Conservation (phyloP, 2,329 filamentous ascomycete species). For the Echinosphaeria canescens region DNA sequence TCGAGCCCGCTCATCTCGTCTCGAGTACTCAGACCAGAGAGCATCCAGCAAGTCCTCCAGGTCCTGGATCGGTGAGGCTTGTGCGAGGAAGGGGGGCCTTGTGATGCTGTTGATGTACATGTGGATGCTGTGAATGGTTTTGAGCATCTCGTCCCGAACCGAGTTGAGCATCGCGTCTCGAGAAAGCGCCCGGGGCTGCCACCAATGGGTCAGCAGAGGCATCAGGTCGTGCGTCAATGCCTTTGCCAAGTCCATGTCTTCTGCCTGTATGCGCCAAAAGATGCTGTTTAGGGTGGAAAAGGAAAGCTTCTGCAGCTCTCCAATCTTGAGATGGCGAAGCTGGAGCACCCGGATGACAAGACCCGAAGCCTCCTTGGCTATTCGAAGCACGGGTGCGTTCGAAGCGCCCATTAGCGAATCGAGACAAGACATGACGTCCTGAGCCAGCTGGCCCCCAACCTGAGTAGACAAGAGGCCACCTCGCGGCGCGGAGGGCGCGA, state of each 20-base stretch:
- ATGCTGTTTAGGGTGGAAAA: conserved; percentile 59
- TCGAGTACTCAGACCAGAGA: conserved; percentile 61
- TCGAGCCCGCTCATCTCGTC: conserved; percentile 44
- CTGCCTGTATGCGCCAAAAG: conserved; percentile 40
- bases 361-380: conserved; percentile 30
- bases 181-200: conserved; percentile 46
- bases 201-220: conserved; percentile 53
- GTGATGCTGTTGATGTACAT: conserved; percentile 38
- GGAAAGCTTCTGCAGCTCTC: conserved; percentile 45
- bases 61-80: conserved; percentile 16
- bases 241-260: conserved; percentile 42
- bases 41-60: conserved; percentile 47
- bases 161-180: conserved; percentile 37
- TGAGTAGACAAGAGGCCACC: too few species aligned
- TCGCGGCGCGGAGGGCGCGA: too few species aligned
- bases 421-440: conserved; percentile 43
- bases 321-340: conserved; percentile 31
- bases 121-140: conserved; percentile 43
- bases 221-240: conserved; percentile 37
- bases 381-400: conserved; percentile 42
- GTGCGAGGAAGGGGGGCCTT: conserved; percentile 13
- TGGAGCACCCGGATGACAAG: conserved; percentile 38
- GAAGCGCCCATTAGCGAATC: conserved; percentile 38
- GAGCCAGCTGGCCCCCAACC: conserved; percentile 13
- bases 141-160: conserved; percentile 59